Evolutionary conservation across 352 stramenopile species (phyloP), one percentile per base, ranked within the genome.

Genomic region (Phytophthora quininea): DNA sequence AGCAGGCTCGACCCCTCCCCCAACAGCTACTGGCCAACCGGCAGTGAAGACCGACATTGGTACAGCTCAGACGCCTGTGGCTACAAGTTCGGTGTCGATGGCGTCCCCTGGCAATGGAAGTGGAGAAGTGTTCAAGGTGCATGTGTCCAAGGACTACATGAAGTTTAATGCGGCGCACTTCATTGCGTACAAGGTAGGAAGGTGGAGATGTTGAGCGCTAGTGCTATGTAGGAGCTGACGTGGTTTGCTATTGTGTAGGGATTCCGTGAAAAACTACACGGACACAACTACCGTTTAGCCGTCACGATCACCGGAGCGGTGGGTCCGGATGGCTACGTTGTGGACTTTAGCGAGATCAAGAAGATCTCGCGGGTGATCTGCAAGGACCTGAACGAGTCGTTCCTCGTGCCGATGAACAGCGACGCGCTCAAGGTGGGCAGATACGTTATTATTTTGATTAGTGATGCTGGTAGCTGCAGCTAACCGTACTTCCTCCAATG

Each of bases 261-360:
- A 24, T 99, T 98, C 77, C 89, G 97, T 10, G 97, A 99, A 75
- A 91, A 96, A 48, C 72, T 99, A 6, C 97, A 99, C 62, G 97
- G 97, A 55, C 97, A 99, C 82, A 99, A 99, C 75, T 99, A 99
- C 79, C 88, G 79, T 5, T 86, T 98, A n/a, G 91, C 85, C 4
- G 92, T 99, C 15, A 96, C 88, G 19, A 92, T 97, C 54, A 93
- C 84, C 2, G 92, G 87, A 29, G 67, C 76, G 37, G 85, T 99
- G 55, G 91, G 92, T 2, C 51, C 70, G 7, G 97, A 99, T 76
- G 97, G 97, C 58, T 99, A 99, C 67, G 90, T 99, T 6, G 70
- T 99, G 14, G 97, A 99, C 75, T 99, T 99, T 90, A 97, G 97
- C 37, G 91, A 98, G 61, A 96, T 99, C 64, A 99, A 99, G 76